Base-by-base conservation (phyloP, 768 basidiomycete genomes). In the Wakefieldia striispora region DNA sequence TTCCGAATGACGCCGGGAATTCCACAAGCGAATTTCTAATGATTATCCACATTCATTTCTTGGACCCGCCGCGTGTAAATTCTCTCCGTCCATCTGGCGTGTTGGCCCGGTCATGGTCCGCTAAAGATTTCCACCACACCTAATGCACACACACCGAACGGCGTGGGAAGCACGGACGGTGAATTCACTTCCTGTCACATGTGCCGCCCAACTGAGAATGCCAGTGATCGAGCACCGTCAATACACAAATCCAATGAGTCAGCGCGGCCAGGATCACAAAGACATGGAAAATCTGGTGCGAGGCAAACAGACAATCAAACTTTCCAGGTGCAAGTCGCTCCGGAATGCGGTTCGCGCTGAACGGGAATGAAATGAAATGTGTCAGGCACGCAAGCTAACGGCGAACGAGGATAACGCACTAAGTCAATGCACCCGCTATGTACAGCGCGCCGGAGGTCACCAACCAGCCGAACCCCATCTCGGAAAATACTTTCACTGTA, bases 221-320 rank as follows among this genome's bases (percentile, higher is more conserved):
- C 67, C 83, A 79, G 67, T 84, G 78, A 51, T 79, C 63, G 60
- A 88, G 77, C 37, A 76, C 76, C 20, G 75, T 76, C 51, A 83
- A 57, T 50, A 88, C 73, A 56, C 71, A 73, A 31, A 69, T 66
- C 69, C 84, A 90, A 57, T 89, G 87, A 10, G 80, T 72, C 56
- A 85, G 66, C 31, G 84, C 87, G 10, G 86, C 89, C 21, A 83
- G 67, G 46, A 91, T 74, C 33, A 95, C 91, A 59, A 79, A 83
- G 52, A 84, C 66, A 63, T 95, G 94, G 68, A 97, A 95, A 58
- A 95, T 87, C 68, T 95, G 90, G 72, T 95, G 93, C 17, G 88
- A 91, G 0, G 88, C 79, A 47, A 84, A 77, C 59, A 90, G 78
- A 60, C 79, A 77, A 70, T 94, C 91, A 69, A 93, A 93, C 55